Conservation (phyloP, 345 rosid genomes). For the Eucalyptus erythrocorys region DNA sequence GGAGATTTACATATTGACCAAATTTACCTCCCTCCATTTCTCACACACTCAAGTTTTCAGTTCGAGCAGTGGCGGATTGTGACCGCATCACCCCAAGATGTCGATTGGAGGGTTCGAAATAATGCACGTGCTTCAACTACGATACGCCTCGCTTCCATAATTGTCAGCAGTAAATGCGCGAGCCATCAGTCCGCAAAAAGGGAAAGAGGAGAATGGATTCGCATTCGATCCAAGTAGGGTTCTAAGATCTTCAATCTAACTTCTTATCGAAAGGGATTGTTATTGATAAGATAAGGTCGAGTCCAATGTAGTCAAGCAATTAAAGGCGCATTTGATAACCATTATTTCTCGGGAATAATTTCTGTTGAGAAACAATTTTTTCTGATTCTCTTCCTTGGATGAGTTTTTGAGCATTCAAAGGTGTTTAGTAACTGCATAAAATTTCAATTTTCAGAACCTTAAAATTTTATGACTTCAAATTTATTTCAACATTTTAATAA, state of each 20-base stretch:
- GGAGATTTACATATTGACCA: neutral
- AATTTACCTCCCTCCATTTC: neutral
- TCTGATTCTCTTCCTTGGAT: rapidly evolving
- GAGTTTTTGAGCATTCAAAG: no score
- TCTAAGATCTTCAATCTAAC: neutral
- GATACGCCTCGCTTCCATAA: neutral
- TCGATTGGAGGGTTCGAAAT: neutral
- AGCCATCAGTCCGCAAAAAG: neutral
- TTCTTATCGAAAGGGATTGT: neutral
- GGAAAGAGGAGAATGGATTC: neutral
- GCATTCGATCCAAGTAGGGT: neutral
- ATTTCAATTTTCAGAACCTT: rapidly evolving
- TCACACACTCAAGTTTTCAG: neutral
- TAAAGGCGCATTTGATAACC: no score
- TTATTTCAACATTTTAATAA: no score
- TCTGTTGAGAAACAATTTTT: no score
- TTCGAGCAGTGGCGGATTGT: neutral
- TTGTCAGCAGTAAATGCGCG: neutral
- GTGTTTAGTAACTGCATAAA: no score
- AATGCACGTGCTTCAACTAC: neutral
- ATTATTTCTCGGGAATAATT: no score
- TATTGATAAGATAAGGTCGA: neutral
- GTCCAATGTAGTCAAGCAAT: neutral
- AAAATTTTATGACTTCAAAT: no score
- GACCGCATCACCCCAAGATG: neutral